These are phyloP conservation scores for Toxicodendron radicans DNA, from an alignment of 345 rosid genomes.

Conservation along the genomic window DNA sequence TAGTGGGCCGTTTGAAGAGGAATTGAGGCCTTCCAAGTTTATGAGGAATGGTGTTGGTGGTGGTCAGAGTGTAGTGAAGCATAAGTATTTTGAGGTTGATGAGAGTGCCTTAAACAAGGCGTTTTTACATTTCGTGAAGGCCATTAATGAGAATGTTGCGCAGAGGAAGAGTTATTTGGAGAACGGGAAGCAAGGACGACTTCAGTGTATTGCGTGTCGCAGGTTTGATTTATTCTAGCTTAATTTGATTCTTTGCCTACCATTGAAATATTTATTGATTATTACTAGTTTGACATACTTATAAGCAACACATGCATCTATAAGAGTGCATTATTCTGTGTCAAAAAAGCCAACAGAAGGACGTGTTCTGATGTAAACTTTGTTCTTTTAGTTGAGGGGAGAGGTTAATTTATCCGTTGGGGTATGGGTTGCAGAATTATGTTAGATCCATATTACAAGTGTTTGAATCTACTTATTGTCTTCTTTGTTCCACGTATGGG, in stretches of 20 bases:
- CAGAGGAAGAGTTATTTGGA: constrained; percentile 76
- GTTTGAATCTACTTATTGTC: background rate
- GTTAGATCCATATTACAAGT: background rate
- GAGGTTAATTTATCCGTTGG: background rate
- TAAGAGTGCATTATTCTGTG: no score
- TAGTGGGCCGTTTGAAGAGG: constrained; percentile 45
- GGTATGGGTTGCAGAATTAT: background rate
- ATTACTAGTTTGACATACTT: background rate
- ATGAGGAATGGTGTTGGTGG: constrained; percentile 43
- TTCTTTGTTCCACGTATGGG: no score
- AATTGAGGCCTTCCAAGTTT: constrained; percentile 52
- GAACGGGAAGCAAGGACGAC: constrained; percentile 73
- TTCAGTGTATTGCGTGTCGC: constrained; percentile 80
- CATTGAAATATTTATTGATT: background rate
- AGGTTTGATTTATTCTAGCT: constrained; percentile 57
- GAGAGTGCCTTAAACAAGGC: constrained; percentile 61
- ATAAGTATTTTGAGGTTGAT: constrained; percentile 56
- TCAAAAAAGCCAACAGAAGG: background rate
- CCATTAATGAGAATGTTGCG: constrained; percentile 53
- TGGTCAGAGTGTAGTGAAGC: constrained; percentile 24
- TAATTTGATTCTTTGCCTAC: constrained; percentile 25
- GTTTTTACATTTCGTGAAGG: constrained; percentile 66
- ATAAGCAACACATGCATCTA: background rate
- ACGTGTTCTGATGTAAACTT: background rate
- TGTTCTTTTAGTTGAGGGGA: background rate